Percentiles rank a stretch among this genome's conserved stretches.
Conservation (phyloP, 148 eudicot genomes). For the Fagopyrum homotropicum region DNA sequence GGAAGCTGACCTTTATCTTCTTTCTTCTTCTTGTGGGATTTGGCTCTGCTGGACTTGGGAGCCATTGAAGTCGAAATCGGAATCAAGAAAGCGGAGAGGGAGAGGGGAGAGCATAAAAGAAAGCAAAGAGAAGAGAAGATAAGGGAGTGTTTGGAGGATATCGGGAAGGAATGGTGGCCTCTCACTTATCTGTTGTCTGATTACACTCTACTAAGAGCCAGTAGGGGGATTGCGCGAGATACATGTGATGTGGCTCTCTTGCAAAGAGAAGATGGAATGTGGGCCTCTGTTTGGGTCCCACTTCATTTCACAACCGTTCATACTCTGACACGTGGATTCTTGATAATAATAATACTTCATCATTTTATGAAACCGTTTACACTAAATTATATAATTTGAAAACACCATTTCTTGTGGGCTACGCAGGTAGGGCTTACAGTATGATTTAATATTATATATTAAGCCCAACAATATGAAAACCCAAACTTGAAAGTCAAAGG, state of each 20-base stretch:
- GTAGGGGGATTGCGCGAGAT: background rate
- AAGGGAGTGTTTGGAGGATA: conserved; percentile 29
- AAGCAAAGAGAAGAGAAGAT: conserved; percentile 25
- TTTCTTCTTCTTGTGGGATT: conserved; percentile 77
- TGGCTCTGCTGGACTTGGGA: conserved; percentile 76
- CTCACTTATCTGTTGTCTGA: conserved; percentile 36
- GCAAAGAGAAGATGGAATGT: background rate
- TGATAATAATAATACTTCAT: too few species aligned
- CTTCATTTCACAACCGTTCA: too few species aligned
- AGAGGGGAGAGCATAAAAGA: conserved; percentile 17
- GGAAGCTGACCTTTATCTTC: conserved; percentile 64
- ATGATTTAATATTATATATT: too few species aligned
- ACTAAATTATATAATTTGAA: too few species aligned
- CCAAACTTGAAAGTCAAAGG: too few species aligned
- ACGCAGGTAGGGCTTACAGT: too few species aligned
- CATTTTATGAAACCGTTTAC: too few species aligned
- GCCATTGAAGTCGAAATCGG: conserved; percentile 41
- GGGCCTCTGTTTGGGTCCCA: background rate
- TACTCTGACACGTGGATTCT: too few species aligned
- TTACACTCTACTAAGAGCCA: background rate
- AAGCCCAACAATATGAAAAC: too few species aligned
- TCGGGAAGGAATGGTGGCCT: conserved; percentile 53
- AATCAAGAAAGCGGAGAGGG: background rate
- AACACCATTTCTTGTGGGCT: too few species aligned
- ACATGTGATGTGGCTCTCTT: conserved; percentile 33